These are phyloP conservation scores for Carnegiea gigantea DNA, from an alignment of 179 eudicot genomes.

Conservation along the genomic window DNA sequence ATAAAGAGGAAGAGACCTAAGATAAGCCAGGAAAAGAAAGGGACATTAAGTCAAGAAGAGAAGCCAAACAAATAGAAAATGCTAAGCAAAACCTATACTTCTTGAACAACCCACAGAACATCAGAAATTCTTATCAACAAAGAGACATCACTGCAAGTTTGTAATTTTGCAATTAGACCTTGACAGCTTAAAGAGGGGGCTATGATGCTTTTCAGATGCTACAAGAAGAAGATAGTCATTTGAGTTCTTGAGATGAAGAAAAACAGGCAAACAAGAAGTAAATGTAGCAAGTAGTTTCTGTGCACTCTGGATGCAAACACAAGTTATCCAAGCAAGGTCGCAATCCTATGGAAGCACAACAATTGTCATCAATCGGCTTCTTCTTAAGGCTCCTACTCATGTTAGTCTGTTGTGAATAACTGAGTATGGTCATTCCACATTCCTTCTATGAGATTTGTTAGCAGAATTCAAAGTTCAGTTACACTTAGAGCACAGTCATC, in stretches of 20 bases:
- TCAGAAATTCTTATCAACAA: not conserved
- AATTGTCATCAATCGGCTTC: slow-evolving; percentile 1
- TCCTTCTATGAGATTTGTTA: not conserved
- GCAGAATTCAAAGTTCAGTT: not conserved
- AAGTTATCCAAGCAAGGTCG: not conserved
- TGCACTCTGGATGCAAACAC: not conserved
- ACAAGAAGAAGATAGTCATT: too few relatives aligned
- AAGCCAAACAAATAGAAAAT: not conserved
- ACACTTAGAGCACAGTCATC: not conserved
- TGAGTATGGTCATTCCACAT: not conserved
- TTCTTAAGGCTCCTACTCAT: not conserved
- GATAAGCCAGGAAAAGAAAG: not conserved
- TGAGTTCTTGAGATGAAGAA: not conserved
- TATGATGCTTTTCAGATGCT: not conserved
- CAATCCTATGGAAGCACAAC: too few relatives aligned
- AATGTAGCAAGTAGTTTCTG: too few relatives aligned
- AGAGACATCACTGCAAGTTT: not conserved
- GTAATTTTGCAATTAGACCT: not conserved
- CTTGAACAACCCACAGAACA: not conserved
- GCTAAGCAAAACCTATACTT: not conserved
- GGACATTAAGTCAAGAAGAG: too few relatives aligned
- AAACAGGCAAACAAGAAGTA: not conserved
- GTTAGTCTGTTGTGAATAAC: not conserved
- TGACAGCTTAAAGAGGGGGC: not conserved
- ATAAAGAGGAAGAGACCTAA: not conserved